These are phyloP conservation scores for Lonicera japonica DNA, from an alignment of 129 eudicot genomes.

Conservation along the genomic window DNA sequence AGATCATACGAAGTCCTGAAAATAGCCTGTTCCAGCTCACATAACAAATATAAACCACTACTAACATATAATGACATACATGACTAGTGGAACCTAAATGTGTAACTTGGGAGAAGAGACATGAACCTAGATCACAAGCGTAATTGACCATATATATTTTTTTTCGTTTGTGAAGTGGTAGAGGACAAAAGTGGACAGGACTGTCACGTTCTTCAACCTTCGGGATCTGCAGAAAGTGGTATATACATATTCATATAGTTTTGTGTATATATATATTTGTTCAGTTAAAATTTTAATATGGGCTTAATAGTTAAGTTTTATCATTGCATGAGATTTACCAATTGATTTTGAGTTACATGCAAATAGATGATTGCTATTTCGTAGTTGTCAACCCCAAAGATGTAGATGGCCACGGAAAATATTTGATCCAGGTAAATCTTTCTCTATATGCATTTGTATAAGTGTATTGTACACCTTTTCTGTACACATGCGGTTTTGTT, in stretches of 20 bases:
- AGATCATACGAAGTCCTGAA: too few relatives aligned
- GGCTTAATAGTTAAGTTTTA: background rate
- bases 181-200: constrained; percentile 24
- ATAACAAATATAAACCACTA: too few relatives aligned
- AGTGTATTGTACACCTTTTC: background rate
- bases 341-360: constrained; percentile 1
- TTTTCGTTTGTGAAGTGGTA: constrained; percentile 30
- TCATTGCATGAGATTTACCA: constrained; percentile 1
- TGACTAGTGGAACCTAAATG: too few relatives aligned
- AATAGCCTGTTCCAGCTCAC: too few relatives aligned
- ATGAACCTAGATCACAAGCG: too few relatives aligned
- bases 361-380: constrained; percentile 42
- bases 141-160: too few relatives aligned
- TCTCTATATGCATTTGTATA: background rate
- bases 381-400: constrained; percentile 73
- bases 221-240: constrained; percentile 32
- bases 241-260: background rate
- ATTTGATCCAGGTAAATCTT: constrained; percentile 63
- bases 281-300: background rate
- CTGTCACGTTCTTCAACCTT: background rate
- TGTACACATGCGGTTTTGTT: constrained; percentile 27
- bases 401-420: constrained; percentile 44
- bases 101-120: too few relatives aligned
- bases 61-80: too few relatives aligned
- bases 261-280: background rate